Base-by-base conservation (phyloP, 352 stramenopile species). In the Phytophthora citricola region DNA sequence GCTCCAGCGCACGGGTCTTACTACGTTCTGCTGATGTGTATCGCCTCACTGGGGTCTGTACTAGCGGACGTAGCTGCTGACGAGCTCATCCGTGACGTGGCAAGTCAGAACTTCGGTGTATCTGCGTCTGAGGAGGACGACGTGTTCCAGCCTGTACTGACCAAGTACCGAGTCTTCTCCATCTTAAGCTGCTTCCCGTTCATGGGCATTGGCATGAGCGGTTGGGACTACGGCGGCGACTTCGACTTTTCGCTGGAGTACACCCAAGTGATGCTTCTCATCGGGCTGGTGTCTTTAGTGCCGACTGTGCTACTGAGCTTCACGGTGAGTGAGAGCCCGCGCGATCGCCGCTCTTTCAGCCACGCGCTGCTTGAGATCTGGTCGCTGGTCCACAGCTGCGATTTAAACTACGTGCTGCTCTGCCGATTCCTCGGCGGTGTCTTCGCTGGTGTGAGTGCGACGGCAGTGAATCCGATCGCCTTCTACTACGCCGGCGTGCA, bases 1-100 rank as follows among this genome's bases (percentile, higher is more conserved):
- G 82, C 82, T 2, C 76, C 69, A 5, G 22, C 44, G 11, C 56
- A 76, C 15, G 83, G 81, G 9, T 71, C 64, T 5, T 62, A 75
- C 15, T 91, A 86, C 62, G 54, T 89, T n/a, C 36, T 89, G 46
- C 54, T 87, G 41, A 90, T 97, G 74, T 73, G 73, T 15, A 36
- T 94, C 17, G 84, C 87, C 2, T 89, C 79, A 17, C 29, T 90
- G 27, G 87, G 86, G 1, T 93, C 90, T 52, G 77, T 93, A 15
- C 66, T 93, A 39, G 80, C 87, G 1, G 87, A 96, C 54, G 83
- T 93, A 8, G 83, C 87, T 9, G 76, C 75, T 22, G 87, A 95
- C 65, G 75, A 74, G 7, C 60, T 92, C 10, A 66, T 78, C 17
- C 53, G 68, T 2, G 66, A 89, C 14, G 57, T 87, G 1, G 66